Percentiles rank a stretch among this genome's conserved stretches.
Evolutionary conservation across 768 basidiomycete genomes (phyloP).

Genomic region (Arthromyces matolae): DNA sequence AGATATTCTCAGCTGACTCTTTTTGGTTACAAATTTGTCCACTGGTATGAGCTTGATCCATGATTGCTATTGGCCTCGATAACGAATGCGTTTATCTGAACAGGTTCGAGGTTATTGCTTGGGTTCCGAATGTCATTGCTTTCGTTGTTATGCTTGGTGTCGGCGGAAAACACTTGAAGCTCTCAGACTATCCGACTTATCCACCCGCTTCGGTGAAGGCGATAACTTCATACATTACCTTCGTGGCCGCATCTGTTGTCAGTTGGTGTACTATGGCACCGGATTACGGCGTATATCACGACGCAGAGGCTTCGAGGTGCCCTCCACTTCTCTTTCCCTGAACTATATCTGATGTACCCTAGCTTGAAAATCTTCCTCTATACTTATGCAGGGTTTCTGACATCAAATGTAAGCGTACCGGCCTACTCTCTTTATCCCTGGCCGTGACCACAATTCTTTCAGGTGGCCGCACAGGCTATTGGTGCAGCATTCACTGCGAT

Average conservation of each 20-base stretch:
- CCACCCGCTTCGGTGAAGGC: slow-evolving; percentile 27
- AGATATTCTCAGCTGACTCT: slow-evolving; percentile 43
- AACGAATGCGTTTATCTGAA: background rate
- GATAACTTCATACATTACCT: slow-evolving; percentile 34
- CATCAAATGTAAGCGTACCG: slow-evolving; percentile 54
- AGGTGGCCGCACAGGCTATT: slow-evolving; percentile 45
- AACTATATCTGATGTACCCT: background rate
- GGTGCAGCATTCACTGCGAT: slow-evolving; percentile 68
- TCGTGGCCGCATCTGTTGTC: slow-evolving; percentile 35
- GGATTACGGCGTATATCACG: slow-evolving; percentile 44
- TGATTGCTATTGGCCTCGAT: background rate
- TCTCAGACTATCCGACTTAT: slow-evolving; percentile 8
- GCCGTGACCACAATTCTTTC: slow-evolving; percentile 16
- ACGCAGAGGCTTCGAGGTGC: slow-evolving; percentile 28
- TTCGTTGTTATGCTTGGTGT: slow-evolving; percentile 63
- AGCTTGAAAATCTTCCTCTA: slow-evolving; percentile 60
- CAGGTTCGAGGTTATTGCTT: slow-evolving; percentile 55
- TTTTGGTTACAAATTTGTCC: slow-evolving; percentile 60
- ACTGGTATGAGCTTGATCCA: slow-evolving; percentile 40
- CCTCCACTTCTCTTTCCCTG: background rate
- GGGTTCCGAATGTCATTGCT: slow-evolving; percentile 64
- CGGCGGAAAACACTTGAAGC: slow-evolving; percentile 54
- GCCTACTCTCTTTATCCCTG: background rate
- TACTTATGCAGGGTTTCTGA: slow-evolving; percentile 60
- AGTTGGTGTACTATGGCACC: slow-evolving; percentile 42